Conservation (phyloP, 169 alveolate genomes). For the Eimeria necatrix region DNA sequence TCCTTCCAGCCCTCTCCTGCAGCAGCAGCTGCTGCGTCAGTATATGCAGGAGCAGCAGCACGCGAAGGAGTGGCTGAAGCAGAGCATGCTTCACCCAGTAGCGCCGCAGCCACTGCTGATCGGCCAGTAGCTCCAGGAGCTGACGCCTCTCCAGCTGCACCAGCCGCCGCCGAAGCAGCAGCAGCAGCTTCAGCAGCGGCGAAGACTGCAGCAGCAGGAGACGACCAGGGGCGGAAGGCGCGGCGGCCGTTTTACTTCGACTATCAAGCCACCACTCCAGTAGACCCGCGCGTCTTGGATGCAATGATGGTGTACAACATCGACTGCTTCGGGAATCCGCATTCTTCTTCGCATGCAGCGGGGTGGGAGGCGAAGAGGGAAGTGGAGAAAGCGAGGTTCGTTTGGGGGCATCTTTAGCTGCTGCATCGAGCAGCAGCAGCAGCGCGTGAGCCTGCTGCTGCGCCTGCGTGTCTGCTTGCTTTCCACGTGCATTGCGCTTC, state of each 20-base stretch:
- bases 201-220: slow-evolving; percentile 15
- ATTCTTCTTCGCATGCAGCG: slow-evolving; percentile 96
- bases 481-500: background rate
- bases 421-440: background rate
- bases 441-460: background rate
- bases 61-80: background rate
- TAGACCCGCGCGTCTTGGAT: slow-evolving; percentile 99
- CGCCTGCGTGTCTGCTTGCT: background rate
- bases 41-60: background rate
- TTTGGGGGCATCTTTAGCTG: background rate
- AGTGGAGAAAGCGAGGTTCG: slow-evolving; percentile 95
- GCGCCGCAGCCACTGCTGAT: background rate
- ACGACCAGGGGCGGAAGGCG: background rate
- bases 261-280: slow-evolving; percentile 98
- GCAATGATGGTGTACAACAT: slow-evolving; percentile 98
- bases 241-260: slow-evolving; percentile 92
- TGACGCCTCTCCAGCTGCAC: background rate
- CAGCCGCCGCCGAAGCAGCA: slow-evolving; percentile 9
- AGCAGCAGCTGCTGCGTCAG: background rate
- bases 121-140: background rate
- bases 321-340: slow-evolving; percentile 97
- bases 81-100: background rate
- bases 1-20: background rate
- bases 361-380: slow-evolving; percentile 99
- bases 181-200: slow-evolving; percentile 32